Conservation (phyloP, 2,329 filamentous ascomycete species). For the Stromatinia cepivora region DNA sequence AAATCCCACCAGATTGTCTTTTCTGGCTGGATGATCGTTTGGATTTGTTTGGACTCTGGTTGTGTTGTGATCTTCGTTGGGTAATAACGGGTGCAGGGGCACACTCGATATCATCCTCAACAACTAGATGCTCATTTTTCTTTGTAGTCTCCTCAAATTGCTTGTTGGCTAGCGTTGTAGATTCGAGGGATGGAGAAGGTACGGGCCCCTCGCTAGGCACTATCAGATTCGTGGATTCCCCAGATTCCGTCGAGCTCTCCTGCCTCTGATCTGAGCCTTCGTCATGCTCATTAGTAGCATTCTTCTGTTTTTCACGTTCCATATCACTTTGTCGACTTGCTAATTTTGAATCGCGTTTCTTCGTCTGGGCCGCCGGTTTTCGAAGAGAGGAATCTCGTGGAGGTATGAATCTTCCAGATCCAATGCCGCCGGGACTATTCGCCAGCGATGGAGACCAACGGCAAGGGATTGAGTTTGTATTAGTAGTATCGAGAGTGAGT, state of each 20-base stretch:
- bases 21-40: constrained; percentile 35
- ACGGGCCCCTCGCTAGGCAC: constrained; percentile 38
- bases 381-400: constrained; percentile 67
- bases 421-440: constrained; percentile 37
- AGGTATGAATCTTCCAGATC: constrained; percentile 56
- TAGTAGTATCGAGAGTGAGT: constrained; percentile 14
- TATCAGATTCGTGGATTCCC: constrained; percentile 36
- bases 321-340: constrained; percentile 48
- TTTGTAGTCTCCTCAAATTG: constrained; percentile 31
- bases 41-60: constrained; percentile 44
- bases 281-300: constrained; percentile 28
- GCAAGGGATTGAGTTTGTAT: neutral
- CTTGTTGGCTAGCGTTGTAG: constrained; percentile 32
- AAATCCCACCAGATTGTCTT: constrained; percentile 51
- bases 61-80: constrained; percentile 52
- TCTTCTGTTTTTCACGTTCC: constrained; percentile 43
- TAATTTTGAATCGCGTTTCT: constrained; percentile 54
- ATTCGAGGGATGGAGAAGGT: constrained; percentile 37
- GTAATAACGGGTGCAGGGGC: constrained; percentile 70
- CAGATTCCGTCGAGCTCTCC: constrained; percentile 35
- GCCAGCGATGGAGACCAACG: constrained; percentile 17
- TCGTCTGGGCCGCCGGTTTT: constrained; percentile 53
- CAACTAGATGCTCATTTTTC: constrained; percentile 25
- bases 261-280: constrained; percentile 28
- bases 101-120: constrained; percentile 53